These are phyloP conservation scores for Kwoniella heveanensis DNA, from an alignment of 768 basidiomycete species.

Conservation along the genomic window DNA sequence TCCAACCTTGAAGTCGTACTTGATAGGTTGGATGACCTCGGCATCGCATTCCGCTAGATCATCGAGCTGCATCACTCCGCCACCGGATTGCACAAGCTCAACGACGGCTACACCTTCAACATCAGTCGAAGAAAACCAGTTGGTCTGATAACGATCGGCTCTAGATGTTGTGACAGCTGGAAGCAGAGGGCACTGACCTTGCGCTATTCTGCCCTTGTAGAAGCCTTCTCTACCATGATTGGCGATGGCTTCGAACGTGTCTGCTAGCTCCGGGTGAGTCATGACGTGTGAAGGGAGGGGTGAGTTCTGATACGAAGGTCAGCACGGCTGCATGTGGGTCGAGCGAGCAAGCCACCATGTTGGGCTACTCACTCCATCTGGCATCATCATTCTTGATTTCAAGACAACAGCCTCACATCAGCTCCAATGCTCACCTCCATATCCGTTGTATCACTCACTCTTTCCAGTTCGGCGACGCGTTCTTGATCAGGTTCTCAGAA, in stretches of 20 bases:
- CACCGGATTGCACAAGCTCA: slow-evolving; percentile 71
- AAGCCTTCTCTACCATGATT: slow-evolving; percentile 86
- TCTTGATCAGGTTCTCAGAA: slow-evolving; percentile 72
- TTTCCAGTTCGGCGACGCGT: slow-evolving; percentile 78
- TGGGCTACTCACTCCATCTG: slow-evolving; percentile 49
- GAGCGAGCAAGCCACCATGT: too few relatives aligned
- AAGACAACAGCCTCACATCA: slow-evolving; percentile 1
- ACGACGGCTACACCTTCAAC: slow-evolving; percentile 43
- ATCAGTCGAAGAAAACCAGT: too few relatives aligned
- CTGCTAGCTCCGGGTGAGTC: slow-evolving; percentile 75
- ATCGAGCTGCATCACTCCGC: slow-evolving; percentile 91
- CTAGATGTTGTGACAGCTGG: too few relatives aligned
- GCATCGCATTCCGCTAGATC: slow-evolving; percentile 84
- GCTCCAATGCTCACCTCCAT: too few relatives aligned
- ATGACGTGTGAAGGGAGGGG: slow-evolving; percentile 84
- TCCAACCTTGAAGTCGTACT: slow-evolving; percentile 67
- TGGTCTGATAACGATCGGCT: too few relatives aligned
- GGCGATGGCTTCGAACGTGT: slow-evolving; percentile 78
- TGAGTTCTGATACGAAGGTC: slow-evolving; percentile 54
- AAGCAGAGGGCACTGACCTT: slow-evolving; percentile 65
- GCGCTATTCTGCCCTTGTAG: slow-evolving; percentile 86
- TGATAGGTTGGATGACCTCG: slow-evolving; percentile 82
- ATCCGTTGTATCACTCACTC: slow-evolving; percentile 61
- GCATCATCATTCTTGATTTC: slow-evolving; percentile 50
- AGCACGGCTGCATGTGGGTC: not conserved